Base-by-base conservation (phyloP, 2,329 filamentous ascomycete genomes). In the Tolypocladium capitatum region DNA sequence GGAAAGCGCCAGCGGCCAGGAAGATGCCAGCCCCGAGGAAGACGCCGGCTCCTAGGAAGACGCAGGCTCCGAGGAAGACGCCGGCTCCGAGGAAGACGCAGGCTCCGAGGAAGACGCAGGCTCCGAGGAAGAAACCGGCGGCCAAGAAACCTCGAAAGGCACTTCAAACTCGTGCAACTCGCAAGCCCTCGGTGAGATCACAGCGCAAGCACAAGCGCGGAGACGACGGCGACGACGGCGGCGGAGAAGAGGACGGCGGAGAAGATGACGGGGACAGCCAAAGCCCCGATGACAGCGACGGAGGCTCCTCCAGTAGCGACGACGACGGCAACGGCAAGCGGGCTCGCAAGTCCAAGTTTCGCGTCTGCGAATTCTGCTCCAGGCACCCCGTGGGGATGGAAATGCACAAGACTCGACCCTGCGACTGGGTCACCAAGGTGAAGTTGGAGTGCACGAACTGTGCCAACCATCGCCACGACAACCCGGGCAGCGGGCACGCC, bases 361-460 rank as follows among this genome's bases (percentile, higher is more conserved):
- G 24, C 27, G 20, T 34, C n/a, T 58, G 56, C 43, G 10, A 46
- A 35, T 55, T 53, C 28, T 58, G 56, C 47, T 21, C 33, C 4
- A 28, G 9, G 6, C 24, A 56, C 21, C 46, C 46, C 4, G 18
- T 11, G 1, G 51, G 53, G 2, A 16, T 16, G n/a, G 32, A 18
- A 21, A 51, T 52, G 46, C 38, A 47, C 28, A 42, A 18, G 13
- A 5, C 7, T 10, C 38, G 21, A 1, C 47, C 51, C 7, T 58
- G 57, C 44, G 46, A 58, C 46, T 49, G 44, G 38, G 28, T 46
- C n/a, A 43, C n/a, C 4, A 47, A 43, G 8, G 45, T 38, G 1
- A 47, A 47, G 8, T n/a, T 57, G 5, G 58, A 60, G 33, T 60
- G 58, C 48, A 49, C 46, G 33, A 60, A 56, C 51, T 60, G 58